A percentile compares a stretch with the other conserved stretches of the same genome.
Evolutionary conservation across 441 rosid genomes (phyloP).

Genomic region (Cnidoscolus chayamansa): DNA sequence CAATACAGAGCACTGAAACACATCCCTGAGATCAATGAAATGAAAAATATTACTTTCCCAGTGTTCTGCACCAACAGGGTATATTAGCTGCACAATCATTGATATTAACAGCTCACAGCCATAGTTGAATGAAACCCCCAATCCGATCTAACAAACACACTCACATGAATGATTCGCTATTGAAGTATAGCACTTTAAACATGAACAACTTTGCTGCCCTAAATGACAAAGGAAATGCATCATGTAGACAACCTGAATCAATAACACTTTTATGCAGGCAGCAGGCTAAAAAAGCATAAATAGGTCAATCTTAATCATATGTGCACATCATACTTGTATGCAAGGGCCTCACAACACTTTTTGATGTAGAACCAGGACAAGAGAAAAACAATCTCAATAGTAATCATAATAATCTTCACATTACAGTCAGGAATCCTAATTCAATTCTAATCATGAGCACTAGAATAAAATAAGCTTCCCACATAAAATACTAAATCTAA

Average conservation of each 20-base stretch:
- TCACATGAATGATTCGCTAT: background rate
- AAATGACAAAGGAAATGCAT: background rate
- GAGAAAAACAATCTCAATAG: too few relatives aligned
- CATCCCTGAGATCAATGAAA: constrained; percentile 63
- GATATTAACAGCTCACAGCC: background rate
- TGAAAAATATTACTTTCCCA: constrained; percentile 7
- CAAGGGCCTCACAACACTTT: background rate
- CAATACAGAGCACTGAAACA: constrained; percentile 78
- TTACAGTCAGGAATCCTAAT: too few relatives aligned
- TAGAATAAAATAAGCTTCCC: too few relatives aligned
- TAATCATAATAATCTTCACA: too few relatives aligned
- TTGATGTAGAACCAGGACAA: too few relatives aligned
- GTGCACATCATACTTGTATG: background rate
- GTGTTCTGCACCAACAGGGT: background rate
- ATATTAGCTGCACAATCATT: background rate
- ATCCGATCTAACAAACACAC: background rate
- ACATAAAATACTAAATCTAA: too few relatives aligned
- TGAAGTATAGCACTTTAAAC: constrained; percentile 1
- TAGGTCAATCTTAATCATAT: constrained; percentile 9
- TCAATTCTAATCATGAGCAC: too few relatives aligned
- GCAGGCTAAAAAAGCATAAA: background rate
- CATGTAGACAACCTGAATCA: background rate
- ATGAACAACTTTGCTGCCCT: background rate
- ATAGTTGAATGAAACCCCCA: background rate
- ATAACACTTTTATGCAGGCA: background rate